Conservation (phyloP, 2,329 filamentous ascomycete species). For the Epichloe scottii region DNA sequence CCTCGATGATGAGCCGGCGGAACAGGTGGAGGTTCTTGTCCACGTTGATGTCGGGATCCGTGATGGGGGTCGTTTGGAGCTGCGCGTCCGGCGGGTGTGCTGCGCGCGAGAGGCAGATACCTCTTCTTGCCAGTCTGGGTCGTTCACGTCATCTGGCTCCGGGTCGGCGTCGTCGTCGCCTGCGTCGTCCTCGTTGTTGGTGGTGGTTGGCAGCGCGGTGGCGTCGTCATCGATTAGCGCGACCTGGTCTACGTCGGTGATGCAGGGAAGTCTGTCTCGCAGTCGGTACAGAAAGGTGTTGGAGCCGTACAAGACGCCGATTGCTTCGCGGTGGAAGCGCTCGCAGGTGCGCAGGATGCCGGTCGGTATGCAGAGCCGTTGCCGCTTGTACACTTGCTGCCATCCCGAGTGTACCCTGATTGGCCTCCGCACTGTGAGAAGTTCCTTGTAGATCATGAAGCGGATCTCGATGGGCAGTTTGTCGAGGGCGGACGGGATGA, state of each 20-base stretch:
- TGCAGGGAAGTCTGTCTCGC: constrained; percentile 21
- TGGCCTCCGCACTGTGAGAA: constrained; percentile 19
- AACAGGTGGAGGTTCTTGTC: constrained; percentile 26
- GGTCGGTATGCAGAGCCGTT: constrained; percentile 19
- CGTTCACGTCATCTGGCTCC: constrained; percentile 5
- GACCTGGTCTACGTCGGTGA: constrained; percentile 9
- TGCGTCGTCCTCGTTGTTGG: constrained; percentile 4
- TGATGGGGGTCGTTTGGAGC: neutral
- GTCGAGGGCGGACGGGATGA: neutral
- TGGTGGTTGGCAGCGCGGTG: neutral
- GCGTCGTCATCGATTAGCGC: constrained; percentile 8
- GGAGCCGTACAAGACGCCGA: constrained; percentile 31
- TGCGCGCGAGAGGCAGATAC: neutral
- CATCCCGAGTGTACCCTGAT: constrained; percentile 23
- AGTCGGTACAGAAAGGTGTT: constrained; percentile 36
- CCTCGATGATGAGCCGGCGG: constrained; percentile 28
- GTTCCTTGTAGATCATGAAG: constrained; percentile 17
- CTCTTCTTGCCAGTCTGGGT: constrained; percentile 9
- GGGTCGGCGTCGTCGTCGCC: constrained; percentile 5
- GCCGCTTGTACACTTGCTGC: constrained; percentile 19
- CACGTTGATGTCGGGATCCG: constrained; percentile 16
- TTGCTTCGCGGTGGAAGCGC: constrained; percentile 23
- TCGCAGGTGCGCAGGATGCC: constrained; percentile 25
- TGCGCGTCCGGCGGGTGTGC: neutral
- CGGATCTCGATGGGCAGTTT: constrained; percentile 19